A percentile compares a stretch with the other conserved stretches of the same genome.
Evolutionary conservation across 106 monocot genomes (phyloP).

Genomic region (Chionographis japonica): DNA sequence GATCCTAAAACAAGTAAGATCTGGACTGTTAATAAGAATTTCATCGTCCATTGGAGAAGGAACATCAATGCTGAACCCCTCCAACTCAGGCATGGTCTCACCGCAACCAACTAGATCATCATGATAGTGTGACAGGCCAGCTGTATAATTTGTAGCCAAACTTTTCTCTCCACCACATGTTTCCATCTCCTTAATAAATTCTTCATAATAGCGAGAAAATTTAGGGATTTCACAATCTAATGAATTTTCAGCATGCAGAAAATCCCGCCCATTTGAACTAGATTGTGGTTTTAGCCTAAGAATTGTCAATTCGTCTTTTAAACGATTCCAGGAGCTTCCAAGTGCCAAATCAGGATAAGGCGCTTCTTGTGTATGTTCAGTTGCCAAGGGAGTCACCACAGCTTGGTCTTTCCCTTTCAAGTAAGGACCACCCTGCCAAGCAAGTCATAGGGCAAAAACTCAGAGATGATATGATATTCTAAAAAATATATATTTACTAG

Average conservation of each 20-base stretch:
- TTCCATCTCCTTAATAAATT: slow-evolving; percentile 3
- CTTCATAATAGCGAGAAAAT: neutral
- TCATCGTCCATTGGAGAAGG: slow-evolving; percentile 10
- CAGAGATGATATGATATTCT: too few relatives aligned
- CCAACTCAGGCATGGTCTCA: slow-evolving; percentile 39
- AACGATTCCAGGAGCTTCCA: neutral
- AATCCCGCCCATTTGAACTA: neutral
- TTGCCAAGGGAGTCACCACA: neutral
- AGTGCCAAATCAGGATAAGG: neutral
- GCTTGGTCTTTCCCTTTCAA: neutral
- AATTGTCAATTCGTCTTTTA: neutral
- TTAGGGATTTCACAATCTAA: neutral
- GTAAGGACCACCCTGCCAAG: slow-evolving; percentile 22
- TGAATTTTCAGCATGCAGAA: slow-evolving; percentile 1
- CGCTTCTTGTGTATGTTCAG: neutral
- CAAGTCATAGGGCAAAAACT: neutral
- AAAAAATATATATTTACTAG: too few relatives aligned
- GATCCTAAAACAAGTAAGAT: slow-evolving; percentile 69
- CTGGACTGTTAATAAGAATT: slow-evolving; percentile 27
- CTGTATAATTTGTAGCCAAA: slow-evolving; percentile 12
- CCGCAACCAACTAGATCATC: slow-evolving; percentile 4
- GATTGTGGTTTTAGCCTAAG: neutral
- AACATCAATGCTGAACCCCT: slow-evolving; percentile 41
- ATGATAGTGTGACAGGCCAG: neutral
- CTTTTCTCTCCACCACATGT: slow-evolving; percentile 4